Base-by-base conservation (phyloP, 2,329 filamentous ascomycete species). In the Scedosporium aurantiacum region DNA sequence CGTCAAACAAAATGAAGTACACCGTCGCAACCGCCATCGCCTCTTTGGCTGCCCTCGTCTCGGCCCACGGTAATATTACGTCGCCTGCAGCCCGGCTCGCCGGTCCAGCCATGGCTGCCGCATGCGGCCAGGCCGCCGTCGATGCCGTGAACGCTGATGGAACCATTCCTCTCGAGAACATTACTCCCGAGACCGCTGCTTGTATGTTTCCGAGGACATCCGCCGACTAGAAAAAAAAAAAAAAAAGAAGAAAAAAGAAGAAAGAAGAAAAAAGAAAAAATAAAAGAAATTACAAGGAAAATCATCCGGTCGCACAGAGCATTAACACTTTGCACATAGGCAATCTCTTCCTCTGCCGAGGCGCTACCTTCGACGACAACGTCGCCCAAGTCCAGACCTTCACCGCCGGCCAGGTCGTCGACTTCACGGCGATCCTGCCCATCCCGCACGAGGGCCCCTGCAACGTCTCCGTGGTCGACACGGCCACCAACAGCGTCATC, bases 401-500 rank as follows among this genome's bases (percentile, higher is more conserved):
- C 67, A 67, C 68, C 0, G 67, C 75, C 0, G 77, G 78, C n/a
- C 70, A 80, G 66, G 70, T 70, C 23, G 69, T 81, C 62, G 69
- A 71, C 64, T 74, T 80, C 65, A 70, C 68, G 7, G 72, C 76
- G 43, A 65, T 64, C 27, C 68, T 79, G 12, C 71, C 75, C 8
- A 78, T 79, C 60, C 73, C 77, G 5, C 76, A 78, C 69, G 75
- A 75, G 18, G 76, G 76, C 0, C 73, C 74, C 14, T 73, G 72
- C 68, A 86, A 86, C 69, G 80, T 86, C 45, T 82, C 79, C 18
- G 76, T 86, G 58, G 77, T 87, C 65, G 75, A 81, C 67, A 80
- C 78, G 10, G 72, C 74, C 43, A 77, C 76, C 65, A 79, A 84
- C 72, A 73, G 69, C 27, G 70, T 82, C 63, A 75, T 86, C 27